Base-by-base conservation (phyloP, 2,329 filamentous ascomycete species). In the Ophiostoma quercus region DNA sequence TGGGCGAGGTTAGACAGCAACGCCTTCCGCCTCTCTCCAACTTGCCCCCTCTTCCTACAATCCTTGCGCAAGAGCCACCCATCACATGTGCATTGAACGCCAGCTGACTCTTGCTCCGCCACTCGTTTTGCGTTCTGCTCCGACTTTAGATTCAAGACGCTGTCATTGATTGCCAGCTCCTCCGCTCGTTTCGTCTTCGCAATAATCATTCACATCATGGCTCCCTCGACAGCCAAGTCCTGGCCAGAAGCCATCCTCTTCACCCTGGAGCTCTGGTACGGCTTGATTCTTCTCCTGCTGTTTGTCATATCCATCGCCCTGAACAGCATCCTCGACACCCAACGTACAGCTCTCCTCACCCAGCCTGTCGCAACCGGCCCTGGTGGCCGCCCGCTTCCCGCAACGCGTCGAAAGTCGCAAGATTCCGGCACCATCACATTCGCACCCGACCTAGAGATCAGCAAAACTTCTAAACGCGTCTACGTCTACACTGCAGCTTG, bases 321-420 rank as follows among this genome's bases (percentile, higher is more conserved):
- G 72, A 83, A 86, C 77, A 86, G 84, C 75, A 80, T 87, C 60
- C 78, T 83, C 76, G 82, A 81, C 70, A 81, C 84, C 39, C 32
- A 65, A 19, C 62, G 62, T 34, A 12, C 37, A 39, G 19, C 37
- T 39, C n/a, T 47, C 65, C 37, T 43, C 11, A 43, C 39, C 29
- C 65, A 79, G 68, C 84, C 83, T 29, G 82, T 79, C 41, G 79
- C 86, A 73, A 88, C 84, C 68, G 94, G 94, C n/a, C 93, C 94
- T 1, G 94, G 92, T 70, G 94, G 94, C 74, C 94, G 96, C 78
- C 92, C 92, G 43, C 82, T 97, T 69, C 93, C 92, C n/a, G 77
- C 83, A 67, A 86, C 84, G 71, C 90, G 88, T 77, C 87, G 82
- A 71, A 82, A 82, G 77, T 80, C 82, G 80, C 78, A 84, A 19